phyloP scores from a whole-genome alignment of 2,329 filamentous ascomycete genomes.

The Fusarium sp. region DNA sequence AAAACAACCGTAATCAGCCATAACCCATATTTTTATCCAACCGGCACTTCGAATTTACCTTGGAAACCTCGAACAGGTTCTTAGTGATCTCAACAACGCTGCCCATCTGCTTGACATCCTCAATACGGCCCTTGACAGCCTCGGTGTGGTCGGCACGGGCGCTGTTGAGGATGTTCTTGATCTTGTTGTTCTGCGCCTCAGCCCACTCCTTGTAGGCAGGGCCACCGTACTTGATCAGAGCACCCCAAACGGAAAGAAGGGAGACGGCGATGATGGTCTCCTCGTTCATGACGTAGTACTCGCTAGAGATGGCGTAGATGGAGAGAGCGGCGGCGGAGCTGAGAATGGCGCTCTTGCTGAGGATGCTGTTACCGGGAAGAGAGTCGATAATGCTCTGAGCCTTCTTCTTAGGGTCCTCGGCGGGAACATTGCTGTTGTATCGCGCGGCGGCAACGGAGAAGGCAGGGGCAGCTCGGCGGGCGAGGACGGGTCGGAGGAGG shows the following conservation, averaged over 20 bases:
- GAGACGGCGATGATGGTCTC: constrained; percentile 95
- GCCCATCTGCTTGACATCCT: constrained; percentile 92
- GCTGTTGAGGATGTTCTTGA: constrained; percentile 93
- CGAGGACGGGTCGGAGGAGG: constrained; percentile 85
- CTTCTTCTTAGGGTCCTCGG: constrained; percentile 94
- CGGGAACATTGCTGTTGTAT: constrained; percentile 79
- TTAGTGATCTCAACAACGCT: constrained; percentile 97
- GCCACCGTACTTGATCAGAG: constrained; percentile 91
- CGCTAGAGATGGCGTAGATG: constrained; percentile 97
- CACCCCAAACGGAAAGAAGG: constrained; percentile 91
- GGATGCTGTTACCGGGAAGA: constrained; percentile 88
- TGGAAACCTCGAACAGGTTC: constrained; percentile 95
- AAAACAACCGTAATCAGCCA: constrained; percentile 42
- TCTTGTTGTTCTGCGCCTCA: constrained; percentile 86
- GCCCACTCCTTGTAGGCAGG: constrained; percentile 95
- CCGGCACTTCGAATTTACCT: constrained; percentile 68
- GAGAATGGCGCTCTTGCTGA: constrained; percentile 97
- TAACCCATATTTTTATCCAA: constrained; percentile 11
- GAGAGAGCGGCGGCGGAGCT: constrained; percentile 91
- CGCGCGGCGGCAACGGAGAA: constrained; percentile 75
- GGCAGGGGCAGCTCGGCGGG: constrained; percentile 79
- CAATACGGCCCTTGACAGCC: constrained; percentile 94
- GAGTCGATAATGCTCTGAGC: constrained; percentile 94
- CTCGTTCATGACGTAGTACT: constrained; percentile 99
- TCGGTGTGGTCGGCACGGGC: constrained; percentile 94